Percentiles rank a stretch among this genome's conserved stretches.
Conservation (phyloP, 495 filamentous ascomycete genomes). For the Trichoderma erinaceum region DNA sequence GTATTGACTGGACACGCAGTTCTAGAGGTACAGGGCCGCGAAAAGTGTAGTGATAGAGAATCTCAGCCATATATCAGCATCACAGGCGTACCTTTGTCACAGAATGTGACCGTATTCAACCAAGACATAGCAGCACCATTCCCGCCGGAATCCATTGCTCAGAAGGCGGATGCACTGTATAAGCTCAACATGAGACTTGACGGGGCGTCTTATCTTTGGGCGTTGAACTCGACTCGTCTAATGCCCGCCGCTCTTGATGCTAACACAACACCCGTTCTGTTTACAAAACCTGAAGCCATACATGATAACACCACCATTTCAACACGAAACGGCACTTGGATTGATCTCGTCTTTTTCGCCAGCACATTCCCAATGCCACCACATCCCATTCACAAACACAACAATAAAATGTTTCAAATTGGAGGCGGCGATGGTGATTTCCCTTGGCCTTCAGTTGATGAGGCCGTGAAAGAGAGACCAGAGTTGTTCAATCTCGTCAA, state of each 20-base stretch:
- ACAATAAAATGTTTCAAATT: constrained; percentile 52
- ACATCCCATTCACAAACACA: constrained; percentile 60
- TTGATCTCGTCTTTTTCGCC: constrained; percentile 50
- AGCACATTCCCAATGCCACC: constrained; percentile 33
- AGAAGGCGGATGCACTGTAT: constrained; percentile 36
- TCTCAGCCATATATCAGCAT: constrained; percentile 39
- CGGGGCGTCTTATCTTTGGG: constrained; percentile 42
- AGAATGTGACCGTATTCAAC: constrained; percentile 35
- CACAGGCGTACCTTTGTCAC: constrained; percentile 31
- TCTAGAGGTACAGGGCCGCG: constrained; percentile 30
- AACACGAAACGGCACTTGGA: constrained; percentile 46
- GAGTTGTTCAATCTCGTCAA: constrained; percentile 49
- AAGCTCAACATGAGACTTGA: constrained; percentile 36
- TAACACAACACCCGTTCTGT: constrained; percentile 32
- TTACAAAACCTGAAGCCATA: constrained; percentile 31
- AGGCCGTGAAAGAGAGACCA: constrained; percentile 42
- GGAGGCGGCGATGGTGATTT: constrained; percentile 45
- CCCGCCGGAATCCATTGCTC: constrained; percentile 33
- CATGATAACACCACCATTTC: constrained; percentile 37
- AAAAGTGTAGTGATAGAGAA: constrained; percentile 6
- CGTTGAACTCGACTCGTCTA: constrained; percentile 34
- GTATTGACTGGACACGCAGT: constrained; percentile 30
- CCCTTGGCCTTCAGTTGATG: constrained; percentile 45
- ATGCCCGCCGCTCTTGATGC: constrained; percentile 29
- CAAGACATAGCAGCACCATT: constrained; percentile 34